phyloP scores from a whole-genome alignment of 148 eudicot species.

The Linanthus parryae region DNA sequence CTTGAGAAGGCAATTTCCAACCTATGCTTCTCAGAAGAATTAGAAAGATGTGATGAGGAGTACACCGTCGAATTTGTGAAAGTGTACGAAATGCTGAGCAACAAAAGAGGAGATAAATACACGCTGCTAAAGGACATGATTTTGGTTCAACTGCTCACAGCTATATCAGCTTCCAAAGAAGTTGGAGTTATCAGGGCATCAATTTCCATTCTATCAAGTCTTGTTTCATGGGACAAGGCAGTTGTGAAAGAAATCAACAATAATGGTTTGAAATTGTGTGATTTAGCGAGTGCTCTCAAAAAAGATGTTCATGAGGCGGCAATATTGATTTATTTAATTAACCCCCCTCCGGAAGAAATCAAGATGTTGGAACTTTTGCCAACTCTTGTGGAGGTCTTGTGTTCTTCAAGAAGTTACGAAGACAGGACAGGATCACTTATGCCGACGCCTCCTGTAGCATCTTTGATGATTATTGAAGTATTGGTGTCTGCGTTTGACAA shows the following conservation, averaged over 20 bases:
- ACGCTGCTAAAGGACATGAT: slow-evolving; percentile 38
- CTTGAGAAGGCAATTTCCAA: slow-evolving; percentile 40
- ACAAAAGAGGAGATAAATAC: slow-evolving; percentile 40
- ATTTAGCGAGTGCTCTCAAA: slow-evolving; percentile 44
- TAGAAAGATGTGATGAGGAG: slow-evolving; percentile 22
- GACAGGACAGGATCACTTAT: slow-evolving; percentile 16
- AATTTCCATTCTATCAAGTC: slow-evolving; percentile 36
- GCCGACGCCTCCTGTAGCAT: slow-evolving; percentile 42
- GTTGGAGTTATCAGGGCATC: slow-evolving; percentile 38
- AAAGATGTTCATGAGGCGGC: slow-evolving; percentile 47
- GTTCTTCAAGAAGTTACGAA: slow-evolving; percentile 31
- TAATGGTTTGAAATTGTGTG: slow-evolving; percentile 37
- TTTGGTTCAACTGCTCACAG: slow-evolving; percentile 40
- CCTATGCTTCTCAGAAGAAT: slow-evolving; percentile 35
- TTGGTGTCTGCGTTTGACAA: slow-evolving; percentile 44
- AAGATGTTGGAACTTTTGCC: slow-evolving; percentile 44
- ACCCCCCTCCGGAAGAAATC: slow-evolving; percentile 47
- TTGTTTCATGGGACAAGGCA: slow-evolving; percentile 27
- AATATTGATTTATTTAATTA: slow-evolving; percentile 35
- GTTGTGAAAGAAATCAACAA: slow-evolving; percentile 37
- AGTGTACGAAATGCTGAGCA: slow-evolving; percentile 33
- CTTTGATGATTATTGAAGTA: slow-evolving; percentile 47
- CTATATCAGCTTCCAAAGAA: slow-evolving; percentile 44
- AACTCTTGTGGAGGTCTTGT: slow-evolving; percentile 32
- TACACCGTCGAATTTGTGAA: slow-evolving; percentile 31